Percentiles rank a stretch among this genome's conserved stretches.
These are phyloP conservation scores for Lasiosphaeria ovina DNA, from an alignment of 495 filamentous ascomycete genomes.

Conservation along the genomic window DNA sequence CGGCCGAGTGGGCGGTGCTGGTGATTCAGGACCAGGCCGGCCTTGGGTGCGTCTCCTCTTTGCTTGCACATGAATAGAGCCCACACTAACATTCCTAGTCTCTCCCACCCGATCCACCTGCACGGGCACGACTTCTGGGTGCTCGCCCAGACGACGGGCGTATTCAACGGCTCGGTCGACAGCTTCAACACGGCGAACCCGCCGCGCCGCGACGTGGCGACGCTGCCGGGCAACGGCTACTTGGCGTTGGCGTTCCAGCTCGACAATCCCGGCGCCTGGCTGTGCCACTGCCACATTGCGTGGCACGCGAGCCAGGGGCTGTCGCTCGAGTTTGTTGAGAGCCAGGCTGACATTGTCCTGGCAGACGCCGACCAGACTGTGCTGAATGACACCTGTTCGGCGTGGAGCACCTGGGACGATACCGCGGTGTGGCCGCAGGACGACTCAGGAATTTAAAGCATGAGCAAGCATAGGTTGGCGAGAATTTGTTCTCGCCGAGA, in stretches of 20 bases:
- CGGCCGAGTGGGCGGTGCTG: slow-evolving; percentile 21
- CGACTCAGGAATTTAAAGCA: slow-evolving; percentile 21
- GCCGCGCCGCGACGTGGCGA: slow-evolving; percentile 57
- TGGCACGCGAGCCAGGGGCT: slow-evolving; percentile 27
- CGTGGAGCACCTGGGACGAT: slow-evolving; percentile 5
- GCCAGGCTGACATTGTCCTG: slow-evolving; percentile 7
- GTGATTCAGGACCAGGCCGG: slow-evolving; percentile 21
- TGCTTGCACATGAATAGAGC: not conserved
- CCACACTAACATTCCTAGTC: not conserved
- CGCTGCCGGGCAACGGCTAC: slow-evolving; percentile 49
- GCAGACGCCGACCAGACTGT: not conserved
- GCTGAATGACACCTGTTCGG: slow-evolving; percentile 9
- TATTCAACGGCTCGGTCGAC: slow-evolving; percentile 8
- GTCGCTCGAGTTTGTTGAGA: slow-evolving; percentile 22
- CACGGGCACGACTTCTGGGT: slow-evolving; percentile 28
- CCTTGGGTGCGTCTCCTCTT: not conserved
- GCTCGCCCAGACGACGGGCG: slow-evolving; percentile 8
- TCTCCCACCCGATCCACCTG: slow-evolving; percentile 29
- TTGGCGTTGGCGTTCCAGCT: slow-evolving; percentile 56
- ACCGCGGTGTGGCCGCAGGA: slow-evolving; percentile 14
- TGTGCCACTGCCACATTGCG: slow-evolving; percentile 28
- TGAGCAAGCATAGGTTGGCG: not conserved
- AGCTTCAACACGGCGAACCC: slow-evolving; percentile 42
- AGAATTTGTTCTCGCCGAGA: not conserved
- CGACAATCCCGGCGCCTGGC: slow-evolving; percentile 45